Evolutionary conservation across 169 alveolate species (phyloP).

Genomic region (Cyclospora cayetanensis): DNA sequence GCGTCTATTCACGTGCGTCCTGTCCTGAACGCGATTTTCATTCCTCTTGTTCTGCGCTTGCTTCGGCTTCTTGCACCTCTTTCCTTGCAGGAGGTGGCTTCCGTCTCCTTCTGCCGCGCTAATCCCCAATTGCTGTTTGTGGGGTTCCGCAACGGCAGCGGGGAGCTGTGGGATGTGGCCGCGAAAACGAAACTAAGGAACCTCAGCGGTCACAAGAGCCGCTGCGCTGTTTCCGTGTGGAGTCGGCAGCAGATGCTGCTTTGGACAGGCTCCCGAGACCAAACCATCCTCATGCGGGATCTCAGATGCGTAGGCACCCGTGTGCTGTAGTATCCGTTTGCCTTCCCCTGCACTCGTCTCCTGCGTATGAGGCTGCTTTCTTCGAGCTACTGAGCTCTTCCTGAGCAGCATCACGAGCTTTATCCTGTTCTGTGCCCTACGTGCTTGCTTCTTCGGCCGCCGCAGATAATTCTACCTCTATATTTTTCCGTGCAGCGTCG

Average conservation of each 20-base stretch:
- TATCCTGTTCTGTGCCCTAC: no score
- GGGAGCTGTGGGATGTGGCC: conserved; percentile 74
- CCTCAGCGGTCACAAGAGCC: conserved; percentile 88
- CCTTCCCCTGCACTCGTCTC: no score
- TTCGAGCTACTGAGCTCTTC: no score
- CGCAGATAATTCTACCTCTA: no score
- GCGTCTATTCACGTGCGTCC: not conserved
- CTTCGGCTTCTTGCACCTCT: not conserved
- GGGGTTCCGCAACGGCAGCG: no score
- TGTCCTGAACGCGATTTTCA: not conserved
- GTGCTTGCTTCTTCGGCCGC: no score
- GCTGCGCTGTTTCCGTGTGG: conserved; percentile 95
- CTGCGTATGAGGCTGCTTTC: no score
- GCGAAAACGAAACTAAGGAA: conserved; percentile 77
- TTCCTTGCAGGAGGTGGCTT: not conserved
- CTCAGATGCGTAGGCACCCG: conserved; percentile 75
- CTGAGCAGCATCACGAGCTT: no score
- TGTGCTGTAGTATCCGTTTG: no score
- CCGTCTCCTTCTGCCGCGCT: not conserved
- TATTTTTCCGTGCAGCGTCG: not conserved
- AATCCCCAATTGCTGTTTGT: no score
- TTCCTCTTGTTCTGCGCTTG: not conserved
- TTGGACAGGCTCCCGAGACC: conserved; percentile 94
- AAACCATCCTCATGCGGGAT: conserved; percentile 89
- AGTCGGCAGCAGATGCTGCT: conserved; percentile 81